These are phyloP conservation scores for Coriolopsis trogii DNA, from an alignment of 1,284 basidiomycete genomes.

Conservation along the genomic window DNA sequence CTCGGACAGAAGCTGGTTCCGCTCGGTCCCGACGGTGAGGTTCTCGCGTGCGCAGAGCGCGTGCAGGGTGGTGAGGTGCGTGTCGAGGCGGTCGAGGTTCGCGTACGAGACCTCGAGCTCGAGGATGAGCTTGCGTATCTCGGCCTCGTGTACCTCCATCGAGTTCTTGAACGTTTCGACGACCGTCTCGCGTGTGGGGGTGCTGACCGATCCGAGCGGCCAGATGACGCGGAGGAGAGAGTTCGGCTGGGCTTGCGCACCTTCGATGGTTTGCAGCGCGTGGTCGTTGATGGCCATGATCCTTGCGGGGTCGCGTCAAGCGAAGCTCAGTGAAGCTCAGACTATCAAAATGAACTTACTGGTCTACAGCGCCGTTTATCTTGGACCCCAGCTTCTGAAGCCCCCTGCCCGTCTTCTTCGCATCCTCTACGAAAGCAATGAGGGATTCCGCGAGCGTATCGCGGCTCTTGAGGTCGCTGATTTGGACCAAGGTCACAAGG, in stretches of 20 bases:
- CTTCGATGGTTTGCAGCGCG: constrained; percentile 62
- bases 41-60: constrained; percentile 63
- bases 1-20: constrained; percentile 57
- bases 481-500: constrained; percentile 58
- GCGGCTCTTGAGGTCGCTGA: constrained; percentile 60
- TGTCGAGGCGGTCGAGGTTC: constrained; percentile 63
- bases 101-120: constrained; percentile 60
- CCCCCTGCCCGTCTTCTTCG: constrained; percentile 57
- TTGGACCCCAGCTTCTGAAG: constrained; percentile 62
- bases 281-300: constrained; percentile 73
- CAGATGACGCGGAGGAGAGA: constrained; percentile 45
- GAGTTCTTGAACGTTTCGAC: constrained; percentile 57
- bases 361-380: constrained; percentile 69
- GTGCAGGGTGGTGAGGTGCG: constrained; percentile 55
- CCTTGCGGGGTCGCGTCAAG: constrained; percentile 38
- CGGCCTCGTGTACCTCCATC: constrained; percentile 57
- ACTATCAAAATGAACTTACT: constrained; percentile 44
- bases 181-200: constrained; percentile 46
- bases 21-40: constrained; percentile 42
- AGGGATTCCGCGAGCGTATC: constrained; percentile 58
- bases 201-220: constrained; percentile 42
- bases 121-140: constrained; percentile 57
- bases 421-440: constrained; percentile 56
- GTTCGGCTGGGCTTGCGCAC: constrained; percentile 42
- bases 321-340: neutral